These are phyloP conservation scores for Quercus agrifolia DNA, from an alignment of 306 rosid species.

Conservation along the genomic window DNA sequence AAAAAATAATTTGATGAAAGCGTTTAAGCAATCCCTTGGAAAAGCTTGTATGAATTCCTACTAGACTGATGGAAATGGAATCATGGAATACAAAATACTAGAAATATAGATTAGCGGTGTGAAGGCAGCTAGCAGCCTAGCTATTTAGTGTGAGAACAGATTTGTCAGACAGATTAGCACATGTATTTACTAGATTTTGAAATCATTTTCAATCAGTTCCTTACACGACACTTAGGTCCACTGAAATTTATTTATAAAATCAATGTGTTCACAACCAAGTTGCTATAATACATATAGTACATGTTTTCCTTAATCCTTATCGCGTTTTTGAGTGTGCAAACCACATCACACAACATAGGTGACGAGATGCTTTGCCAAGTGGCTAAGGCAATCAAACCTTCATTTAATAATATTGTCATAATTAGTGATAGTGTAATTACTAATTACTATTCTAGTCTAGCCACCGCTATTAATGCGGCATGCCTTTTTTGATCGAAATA, in stretches of 20 bases:
- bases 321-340: constrained; percentile 5
- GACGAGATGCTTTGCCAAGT: neutral
- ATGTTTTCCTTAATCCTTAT: neutral
- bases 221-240: neutral
- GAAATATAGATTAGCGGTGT: neutral
- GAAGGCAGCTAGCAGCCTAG: no score
- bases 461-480: no score
- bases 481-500: no score
- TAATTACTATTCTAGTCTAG: no score
- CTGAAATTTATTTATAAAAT: neutral
- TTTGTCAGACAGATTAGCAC: no score
- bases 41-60: neutral
- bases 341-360: neutral
- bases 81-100: neutral
- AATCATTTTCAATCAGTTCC: neutral
- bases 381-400: neutral
- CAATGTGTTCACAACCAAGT: neutral
- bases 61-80: neutral
- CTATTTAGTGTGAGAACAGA: no score
- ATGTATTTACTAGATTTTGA: no score
- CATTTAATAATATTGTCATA: no score
- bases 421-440: no score
- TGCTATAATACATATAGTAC: neutral
- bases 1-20: neutral
- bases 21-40: neutral